Evolutionary conservation across 345 rosid species (phyloP), one percentile per base, ranked within the genome.

Genomic region (Lagerstroemia speciosa): DNA sequence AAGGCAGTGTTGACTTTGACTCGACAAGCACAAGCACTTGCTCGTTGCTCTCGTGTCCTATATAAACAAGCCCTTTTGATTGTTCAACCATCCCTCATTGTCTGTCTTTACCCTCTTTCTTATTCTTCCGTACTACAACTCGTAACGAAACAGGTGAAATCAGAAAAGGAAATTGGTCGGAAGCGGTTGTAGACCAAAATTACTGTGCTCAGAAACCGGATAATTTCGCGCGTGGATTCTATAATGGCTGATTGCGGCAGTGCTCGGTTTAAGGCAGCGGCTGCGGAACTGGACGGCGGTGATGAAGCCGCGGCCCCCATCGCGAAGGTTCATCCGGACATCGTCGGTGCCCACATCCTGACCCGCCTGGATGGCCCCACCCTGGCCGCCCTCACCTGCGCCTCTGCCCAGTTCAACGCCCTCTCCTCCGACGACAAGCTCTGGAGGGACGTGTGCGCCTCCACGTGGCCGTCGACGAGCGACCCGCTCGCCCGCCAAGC

Each of bases 301-400:
- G n/a, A n/a, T n/a, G n/a, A n/a, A n/a, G n/a, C 58, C 67, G 0
- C 29, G 46, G 71, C 76, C 29, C 43, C 77, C 36, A 71, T 87
- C 80, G 74, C 81, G 74, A 12, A 83, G 71, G 60, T 92, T 71
- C 91, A 81, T 58, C 76, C 76, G 0, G 98, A 92, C 75, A 75
- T 89, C 68, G 61, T 92, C 64, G 77, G 58, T 16, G 57, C 85
- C 65, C 83, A 83, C 65, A 78, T 92, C 87, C 67, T 92, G 74
- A 75, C 86, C 27, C 85, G 84, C 36, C 93, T 92, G 64, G 93
- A 92, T 73, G 93, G 93, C 61, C 80, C 85, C 2, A 62, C 93
- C 27, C 85, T 92, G 36, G 85, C 85, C 16, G 67, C 96, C 36
- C 46, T 78, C 37, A 70, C 87, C 72, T 83, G 82, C 72, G 74